Evolutionary conservation across 1,139 yeast genomes (phyloP).

Genomic region (Pichia sp.): DNA sequence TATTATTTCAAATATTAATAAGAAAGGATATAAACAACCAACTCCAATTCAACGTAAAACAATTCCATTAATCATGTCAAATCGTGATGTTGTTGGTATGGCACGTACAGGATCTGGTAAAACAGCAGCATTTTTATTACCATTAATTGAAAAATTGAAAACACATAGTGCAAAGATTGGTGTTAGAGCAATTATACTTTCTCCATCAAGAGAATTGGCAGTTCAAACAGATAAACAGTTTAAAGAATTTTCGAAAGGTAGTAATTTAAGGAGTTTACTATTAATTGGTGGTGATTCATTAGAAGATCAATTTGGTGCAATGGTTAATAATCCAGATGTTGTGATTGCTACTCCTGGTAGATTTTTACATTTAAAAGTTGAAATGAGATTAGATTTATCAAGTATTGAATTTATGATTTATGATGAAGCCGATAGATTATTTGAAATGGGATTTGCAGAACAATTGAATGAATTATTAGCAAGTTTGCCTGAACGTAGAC

Average conservation of each 20-base stretch:
- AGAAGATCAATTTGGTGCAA: constrained; percentile 89
- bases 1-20: constrained; percentile 61
- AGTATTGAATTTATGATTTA: constrained; percentile 86
- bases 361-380: constrained; percentile 89
- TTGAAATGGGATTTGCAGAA: constrained; percentile 95
- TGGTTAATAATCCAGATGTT: constrained; percentile 93
- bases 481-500: constrained; percentile 74
- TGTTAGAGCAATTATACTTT: constrained; percentile 76
- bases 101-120: constrained; percentile 99
- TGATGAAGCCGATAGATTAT: constrained; percentile 96
- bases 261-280: constrained; percentile 73
- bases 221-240: constrained; percentile 84
- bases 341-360: constrained; percentile 98
- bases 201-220: constrained; percentile 95
- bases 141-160: constrained; percentile 79
- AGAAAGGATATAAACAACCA: constrained; percentile 89
- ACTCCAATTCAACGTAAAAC: constrained; percentile 97
- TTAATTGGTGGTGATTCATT: constrained; percentile 96
- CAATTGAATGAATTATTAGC: constrained; percentile 87
- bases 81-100: constrained; percentile 96
- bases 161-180: constrained; percentile 85
- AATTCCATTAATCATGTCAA: constrained; percentile 80
- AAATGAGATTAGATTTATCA: constrained; percentile 81
- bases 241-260: constrained; percentile 78
- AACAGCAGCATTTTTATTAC: constrained; percentile 95